phyloP scores from a whole-genome alignment of 1,284 basidiomycete genomes.

The Schizophyllum commune region DNA sequence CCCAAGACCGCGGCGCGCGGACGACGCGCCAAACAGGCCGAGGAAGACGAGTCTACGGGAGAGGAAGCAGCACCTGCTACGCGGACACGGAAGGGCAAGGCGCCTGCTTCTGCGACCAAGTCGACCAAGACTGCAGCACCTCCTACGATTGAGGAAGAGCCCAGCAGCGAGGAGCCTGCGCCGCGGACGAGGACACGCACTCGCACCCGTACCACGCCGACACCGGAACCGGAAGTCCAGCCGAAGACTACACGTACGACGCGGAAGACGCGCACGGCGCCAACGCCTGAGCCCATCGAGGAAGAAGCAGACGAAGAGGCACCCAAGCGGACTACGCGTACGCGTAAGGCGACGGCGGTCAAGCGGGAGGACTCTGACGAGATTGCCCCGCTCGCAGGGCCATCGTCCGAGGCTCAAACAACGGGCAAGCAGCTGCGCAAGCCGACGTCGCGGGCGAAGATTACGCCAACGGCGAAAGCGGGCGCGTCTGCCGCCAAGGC shows the following conservation, averaged over 20 bases:
- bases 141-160: neutral
- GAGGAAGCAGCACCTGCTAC: neutral
- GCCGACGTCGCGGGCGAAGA: neutral
- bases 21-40: neutral
- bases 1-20: neutral
- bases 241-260: neutral
- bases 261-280: neutral
- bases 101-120: neutral
- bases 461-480: neutral
- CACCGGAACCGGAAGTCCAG: neutral
- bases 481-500: neutral
- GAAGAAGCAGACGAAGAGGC: neutral
- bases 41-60: neutral
- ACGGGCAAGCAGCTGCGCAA: neutral
- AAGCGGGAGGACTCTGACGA: neutral
- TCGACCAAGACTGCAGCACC: neutral
- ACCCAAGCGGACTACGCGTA: neutral
- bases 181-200: neutral
- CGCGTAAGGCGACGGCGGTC: neutral
- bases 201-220: neutral
- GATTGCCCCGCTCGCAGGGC: neutral
- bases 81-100: neutral
- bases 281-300: neutral
- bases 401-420: neutral
- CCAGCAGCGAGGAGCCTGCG: neutral